Percentiles rank a stretch among this genome's conserved stretches.
Evolutionary conservation across 2,329 filamentous ascomycete species (phyloP).

Genomic region (Cytospora chrysosperma): DNA sequence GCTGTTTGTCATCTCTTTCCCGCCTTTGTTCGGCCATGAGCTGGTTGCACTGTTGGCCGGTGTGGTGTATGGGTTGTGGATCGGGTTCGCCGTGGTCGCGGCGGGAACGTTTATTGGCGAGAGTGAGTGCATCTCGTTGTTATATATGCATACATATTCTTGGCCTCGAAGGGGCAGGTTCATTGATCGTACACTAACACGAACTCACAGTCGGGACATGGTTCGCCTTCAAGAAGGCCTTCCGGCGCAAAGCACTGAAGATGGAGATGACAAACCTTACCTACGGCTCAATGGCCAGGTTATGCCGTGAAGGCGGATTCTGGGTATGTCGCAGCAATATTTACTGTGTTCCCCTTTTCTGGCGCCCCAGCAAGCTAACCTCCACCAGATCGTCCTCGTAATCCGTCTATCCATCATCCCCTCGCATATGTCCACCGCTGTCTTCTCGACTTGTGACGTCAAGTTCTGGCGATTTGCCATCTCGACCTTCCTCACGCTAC

Average conservation of each 20-base stretch:
- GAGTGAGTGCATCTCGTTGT: slow-evolving; percentile 27
- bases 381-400: slow-evolving; percentile 37
- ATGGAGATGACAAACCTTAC: slow-evolving; percentile 42
- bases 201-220: slow-evolving; percentile 36
- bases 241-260: slow-evolving; percentile 37
- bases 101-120: slow-evolving; percentile 43
- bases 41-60: slow-evolving; percentile 42
- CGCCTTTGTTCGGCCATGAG: slow-evolving; percentile 43
- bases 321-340: slow-evolving; percentile 30
- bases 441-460: slow-evolving; percentile 43
- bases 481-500: slow-evolving; percentile 41
- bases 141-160: not conserved
- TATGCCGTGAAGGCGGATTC: slow-evolving; percentile 43
- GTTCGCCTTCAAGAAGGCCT: slow-evolving; percentile 41
- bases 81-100: slow-evolving; percentile 41
- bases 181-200: slow-evolving; percentile 1
- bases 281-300: slow-evolving; percentile 39
- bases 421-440: slow-evolving; percentile 43
- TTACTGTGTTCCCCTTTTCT: no score
- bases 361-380: slow-evolving; percentile 1
- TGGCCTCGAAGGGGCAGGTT: not conserved
- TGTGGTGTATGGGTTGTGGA: slow-evolving; percentile 42
- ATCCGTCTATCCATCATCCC: slow-evolving; percentile 42
- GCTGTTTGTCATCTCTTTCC: slow-evolving; percentile 41
- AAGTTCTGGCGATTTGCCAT: slow-evolving; percentile 42